Evolutionary conservation across 495 filamentous ascomycete genomes (phyloP).

Genomic region (Penicillium parvum): DNA sequence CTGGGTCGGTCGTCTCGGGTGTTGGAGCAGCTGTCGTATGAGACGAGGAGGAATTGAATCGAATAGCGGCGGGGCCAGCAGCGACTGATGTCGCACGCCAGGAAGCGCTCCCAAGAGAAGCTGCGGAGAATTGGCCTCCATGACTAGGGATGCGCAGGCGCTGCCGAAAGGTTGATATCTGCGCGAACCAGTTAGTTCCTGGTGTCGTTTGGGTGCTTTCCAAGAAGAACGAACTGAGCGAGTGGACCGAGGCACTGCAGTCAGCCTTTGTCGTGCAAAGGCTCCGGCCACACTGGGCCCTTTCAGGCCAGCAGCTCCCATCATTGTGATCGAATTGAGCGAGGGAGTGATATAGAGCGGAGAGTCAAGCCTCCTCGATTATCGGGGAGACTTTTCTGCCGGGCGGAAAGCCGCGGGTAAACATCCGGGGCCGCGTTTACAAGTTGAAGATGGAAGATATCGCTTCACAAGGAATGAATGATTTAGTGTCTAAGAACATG

Average conservation of each 20-base stretch:
- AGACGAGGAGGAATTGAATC: conserved; percentile 46
- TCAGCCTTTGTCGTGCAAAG: conserved; percentile 33
- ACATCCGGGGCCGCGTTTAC: conserved; percentile 8
- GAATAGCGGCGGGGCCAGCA: conserved; percentile 24
- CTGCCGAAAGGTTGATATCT: conserved; percentile 41
- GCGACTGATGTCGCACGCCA: conserved; percentile 24
- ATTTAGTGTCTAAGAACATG: conserved; percentile 4
- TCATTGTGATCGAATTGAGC: conserved; percentile 26
- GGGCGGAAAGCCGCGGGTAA: conserved; percentile 25
- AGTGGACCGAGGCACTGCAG: conserved; percentile 28
- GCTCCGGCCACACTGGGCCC: conserved; percentile 26
- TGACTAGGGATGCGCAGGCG: conserved; percentile 20
- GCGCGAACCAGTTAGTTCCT: conserved; percentile 19
- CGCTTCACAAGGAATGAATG: not conserved
- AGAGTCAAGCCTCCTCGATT: conserved; percentile 14
- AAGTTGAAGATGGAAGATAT: not conserved
- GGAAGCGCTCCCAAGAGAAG: conserved; percentile 19
- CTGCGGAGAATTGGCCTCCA: conserved; percentile 20
- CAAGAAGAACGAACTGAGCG: conserved; percentile 34
- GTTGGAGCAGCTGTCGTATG: conserved; percentile 17
- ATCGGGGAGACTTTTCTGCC: conserved; percentile 37
- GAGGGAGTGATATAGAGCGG: conserved; percentile 8
- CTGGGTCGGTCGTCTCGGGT: conserved; percentile 7
- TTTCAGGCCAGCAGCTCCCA: conserved; percentile 34
- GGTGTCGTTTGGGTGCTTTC: too few relatives aligned